Percentiles rank a stretch among this genome's conserved stretches.
These are phyloP conservation scores for Populus ilicifolia DNA, from an alignment of 345 rosid genomes.

Conservation along the genomic window DNA sequence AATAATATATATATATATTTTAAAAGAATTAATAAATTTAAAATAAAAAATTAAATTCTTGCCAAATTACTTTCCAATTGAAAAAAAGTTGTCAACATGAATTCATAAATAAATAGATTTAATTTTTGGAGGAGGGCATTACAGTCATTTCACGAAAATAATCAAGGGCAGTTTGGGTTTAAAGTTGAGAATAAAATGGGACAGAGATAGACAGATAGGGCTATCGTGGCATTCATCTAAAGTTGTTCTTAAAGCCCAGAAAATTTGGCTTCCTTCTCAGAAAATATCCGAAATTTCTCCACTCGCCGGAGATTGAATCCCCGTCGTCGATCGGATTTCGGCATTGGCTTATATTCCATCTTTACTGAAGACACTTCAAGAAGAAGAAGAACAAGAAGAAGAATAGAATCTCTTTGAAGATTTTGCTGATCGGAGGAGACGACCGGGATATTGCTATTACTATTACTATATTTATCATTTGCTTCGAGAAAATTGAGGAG, in stretches of 20 bases:
- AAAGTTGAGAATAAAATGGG: slow-evolving; percentile 20
- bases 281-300: neutral
- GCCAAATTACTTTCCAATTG: too few relatives aligned
- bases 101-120: too few relatives aligned
- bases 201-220: slow-evolving; percentile 26
- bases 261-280: neutral
- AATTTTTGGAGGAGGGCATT: slow-evolving; percentile 9
- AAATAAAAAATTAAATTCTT: too few relatives aligned
- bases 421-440: neutral
- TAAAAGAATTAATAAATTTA: too few relatives aligned
- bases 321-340: neutral
- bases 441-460: neutral
- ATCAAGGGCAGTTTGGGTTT: slow-evolving; percentile 26
- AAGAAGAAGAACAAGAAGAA: neutral
- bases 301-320: neutral
- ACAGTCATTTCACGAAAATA: neutral
- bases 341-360: neutral
- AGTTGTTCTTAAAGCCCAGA: neutral
- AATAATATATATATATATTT: too few relatives aligned
- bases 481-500: neutral
- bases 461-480: neutral
- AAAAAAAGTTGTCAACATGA: too few relatives aligned
- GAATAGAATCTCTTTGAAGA: neutral
- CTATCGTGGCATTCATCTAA: slow-evolving; percentile 28
- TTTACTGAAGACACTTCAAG: neutral